These are phyloP conservation scores for Leavenworthia alabamica DNA, from an alignment of 345 rosid genomes.

Conservation along the genomic window DNA sequence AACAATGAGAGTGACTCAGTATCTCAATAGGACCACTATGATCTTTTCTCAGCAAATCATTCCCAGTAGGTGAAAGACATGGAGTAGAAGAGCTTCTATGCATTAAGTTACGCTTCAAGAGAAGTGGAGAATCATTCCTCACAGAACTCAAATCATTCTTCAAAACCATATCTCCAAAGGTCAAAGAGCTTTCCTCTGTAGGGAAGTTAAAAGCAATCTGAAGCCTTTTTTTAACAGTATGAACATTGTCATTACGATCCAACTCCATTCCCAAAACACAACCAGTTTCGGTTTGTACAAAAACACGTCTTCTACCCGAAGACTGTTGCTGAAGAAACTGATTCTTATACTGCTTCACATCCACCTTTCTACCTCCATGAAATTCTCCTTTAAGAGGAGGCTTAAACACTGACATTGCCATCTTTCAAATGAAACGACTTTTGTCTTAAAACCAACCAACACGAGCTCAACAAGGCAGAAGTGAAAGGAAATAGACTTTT, in stretches of 20 bases:
- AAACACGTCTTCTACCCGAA: conserved; percentile 49
- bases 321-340: conserved; percentile 26
- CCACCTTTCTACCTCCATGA: conserved; percentile 41
- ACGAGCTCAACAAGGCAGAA: conserved; percentile 15
- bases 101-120: conserved; percentile 43
- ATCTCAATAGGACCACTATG: conserved; percentile 50
- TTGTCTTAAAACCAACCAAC: conserved; percentile 33
- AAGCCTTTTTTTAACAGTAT: conserved; percentile 50
- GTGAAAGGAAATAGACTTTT: background rate
- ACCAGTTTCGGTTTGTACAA: conserved; percentile 60
- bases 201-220: conserved; percentile 48
- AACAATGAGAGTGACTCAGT: conserved; percentile 37
- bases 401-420: conserved; percentile 48
- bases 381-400: conserved; percentile 42
- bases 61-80: conserved; percentile 51
- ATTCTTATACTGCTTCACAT: conserved; percentile 30
- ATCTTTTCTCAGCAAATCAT: conserved; percentile 44
- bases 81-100: conserved; percentile 61
- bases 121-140: conserved; percentile 53
- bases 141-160: conserved; percentile 52
- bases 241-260: conserved; percentile 49
- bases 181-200: conserved; percentile 49
- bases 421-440: conserved; percentile 32
- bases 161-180: conserved; percentile 51
- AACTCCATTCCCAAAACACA: conserved; percentile 59